These are phyloP conservation scores for Penicillium coprophilum DNA, from an alignment of 495 filamentous ascomycete species.

Conservation along the genomic window DNA sequence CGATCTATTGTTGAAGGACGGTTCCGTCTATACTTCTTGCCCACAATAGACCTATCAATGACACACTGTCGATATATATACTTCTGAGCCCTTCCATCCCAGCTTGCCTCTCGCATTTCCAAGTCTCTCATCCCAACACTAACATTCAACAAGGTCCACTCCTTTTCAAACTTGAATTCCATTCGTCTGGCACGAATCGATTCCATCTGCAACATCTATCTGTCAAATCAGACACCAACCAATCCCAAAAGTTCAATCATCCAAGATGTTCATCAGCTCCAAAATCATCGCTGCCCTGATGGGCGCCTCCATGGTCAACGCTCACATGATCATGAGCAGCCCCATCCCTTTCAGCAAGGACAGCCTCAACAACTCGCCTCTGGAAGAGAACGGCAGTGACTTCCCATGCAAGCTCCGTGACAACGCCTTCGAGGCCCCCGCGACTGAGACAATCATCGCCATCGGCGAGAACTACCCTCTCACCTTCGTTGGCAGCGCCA, in stretches of 20 bases:
- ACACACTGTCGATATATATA: slow-evolving; percentile 5
- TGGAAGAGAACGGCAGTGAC: slow-evolving; percentile 58
- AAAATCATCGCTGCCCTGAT: slow-evolving; percentile 43
- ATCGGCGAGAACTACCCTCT: slow-evolving; percentile 32
- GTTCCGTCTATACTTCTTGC: not conserved
- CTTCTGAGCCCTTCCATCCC: not conserved
- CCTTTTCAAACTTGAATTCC: slow-evolving; percentile 28
- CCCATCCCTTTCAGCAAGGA: slow-evolving; percentile 64
- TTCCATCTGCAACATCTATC: slow-evolving; percentile 13
- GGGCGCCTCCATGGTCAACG: slow-evolving; percentile 48
- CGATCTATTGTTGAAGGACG: slow-evolving; percentile 4
- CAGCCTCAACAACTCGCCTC: slow-evolving; percentile 59
- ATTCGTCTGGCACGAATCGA: slow-evolving; percentile 48
- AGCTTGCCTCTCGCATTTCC: not conserved
- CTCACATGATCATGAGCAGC: slow-evolving; percentile 69
- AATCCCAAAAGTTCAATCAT: slow-evolving; percentile 17
- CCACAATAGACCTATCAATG: not conserved
- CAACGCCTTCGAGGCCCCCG: slow-evolving; percentile 24
- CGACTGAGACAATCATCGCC: slow-evolving; percentile 31
- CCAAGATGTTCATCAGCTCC: slow-evolving; percentile 41
- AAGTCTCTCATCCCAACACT: slow-evolving; percentile 10
- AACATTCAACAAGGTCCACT: slow-evolving; percentile 19
- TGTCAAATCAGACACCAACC: slow-evolving; percentile 27
- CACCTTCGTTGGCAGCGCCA: slow-evolving; percentile 52
- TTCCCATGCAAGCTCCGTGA: slow-evolving; percentile 74